Percentiles rank a stretch among this genome's conserved stretches.
Conservation (phyloP, 192 early-diverging fungal species). For the Coemansia sp. region DNA sequence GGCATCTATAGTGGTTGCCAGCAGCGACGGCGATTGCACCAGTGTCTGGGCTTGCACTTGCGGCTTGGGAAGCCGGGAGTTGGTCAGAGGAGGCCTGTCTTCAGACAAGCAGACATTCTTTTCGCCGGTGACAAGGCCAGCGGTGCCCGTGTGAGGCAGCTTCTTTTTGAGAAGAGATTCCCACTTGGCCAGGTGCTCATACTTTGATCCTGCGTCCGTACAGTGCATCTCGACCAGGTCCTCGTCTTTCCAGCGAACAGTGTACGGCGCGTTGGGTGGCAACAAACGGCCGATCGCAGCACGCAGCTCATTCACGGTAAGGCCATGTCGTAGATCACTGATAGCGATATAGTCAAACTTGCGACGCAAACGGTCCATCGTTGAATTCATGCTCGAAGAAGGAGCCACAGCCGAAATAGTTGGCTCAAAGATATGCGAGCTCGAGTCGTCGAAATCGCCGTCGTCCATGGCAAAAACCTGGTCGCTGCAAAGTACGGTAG, state of each 20-base stretch:
- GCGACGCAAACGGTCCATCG: conserved; percentile 31
- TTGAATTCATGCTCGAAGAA: neutral
- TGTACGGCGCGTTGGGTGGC: conserved; percentile 16
- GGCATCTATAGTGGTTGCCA: neutral
- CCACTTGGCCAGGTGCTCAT: conserved; percentile 44
- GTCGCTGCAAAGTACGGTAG: conserved; percentile 42
- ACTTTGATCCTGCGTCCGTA: conserved; percentile 5
- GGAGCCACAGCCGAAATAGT: neutral
- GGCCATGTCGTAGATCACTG: conserved; percentile 37
- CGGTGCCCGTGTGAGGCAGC: conserved; percentile 36
- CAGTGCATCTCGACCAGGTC: conserved; percentile 48
- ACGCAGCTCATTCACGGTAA: conserved; percentile 39
- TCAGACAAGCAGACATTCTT: neutral
- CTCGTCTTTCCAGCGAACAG: conserved; percentile 28
- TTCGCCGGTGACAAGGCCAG: conserved; percentile 30
- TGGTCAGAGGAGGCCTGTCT: neutral
- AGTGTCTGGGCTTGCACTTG: neutral
- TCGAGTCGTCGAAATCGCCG: conserved; percentile 32
- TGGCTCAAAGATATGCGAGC: conserved; percentile 29
- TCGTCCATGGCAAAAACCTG: conserved; percentile 18
- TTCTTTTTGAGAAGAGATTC: conserved; percentile 27
- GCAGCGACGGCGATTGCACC: neutral
- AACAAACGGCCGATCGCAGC: conserved; percentile 23
- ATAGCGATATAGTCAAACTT: conserved; percentile 34
- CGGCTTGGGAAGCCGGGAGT: conserved; percentile 2